A percentile compares a stretch with the other conserved stretches of the same genome.
phyloP scores from a whole-genome alignment of 164 flowering plant species.

The Tetrastigma voinierianum region DNA sequence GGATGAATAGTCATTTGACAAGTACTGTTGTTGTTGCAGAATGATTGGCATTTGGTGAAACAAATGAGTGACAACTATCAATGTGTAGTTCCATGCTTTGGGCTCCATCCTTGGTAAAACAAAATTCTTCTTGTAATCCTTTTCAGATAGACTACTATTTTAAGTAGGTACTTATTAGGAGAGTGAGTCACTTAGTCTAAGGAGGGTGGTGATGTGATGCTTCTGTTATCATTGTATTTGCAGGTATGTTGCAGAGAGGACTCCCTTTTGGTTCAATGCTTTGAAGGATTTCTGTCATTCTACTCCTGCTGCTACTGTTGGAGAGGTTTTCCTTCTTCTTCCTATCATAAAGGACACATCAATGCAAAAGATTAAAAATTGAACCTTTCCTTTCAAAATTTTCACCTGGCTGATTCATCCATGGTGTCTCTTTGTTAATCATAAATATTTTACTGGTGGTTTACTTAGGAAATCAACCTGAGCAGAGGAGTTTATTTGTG shows the following conservation, averaged over 20 bases:
- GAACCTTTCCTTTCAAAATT: too few species aligned
- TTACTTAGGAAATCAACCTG: too few species aligned
- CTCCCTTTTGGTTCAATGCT: conserved; percentile 61
- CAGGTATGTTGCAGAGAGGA: conserved; percentile 72
- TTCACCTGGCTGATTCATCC: too few species aligned
- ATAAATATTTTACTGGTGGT: too few species aligned
- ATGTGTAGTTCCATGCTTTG: conserved; percentile 75
- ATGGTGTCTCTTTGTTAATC: too few species aligned
- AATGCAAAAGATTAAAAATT: too few species aligned
- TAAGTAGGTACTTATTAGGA: neutral
- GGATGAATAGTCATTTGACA: too few species aligned
- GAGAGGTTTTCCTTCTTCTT: conserved; percentile 50
- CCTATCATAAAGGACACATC: neutral
- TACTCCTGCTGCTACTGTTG: conserved; percentile 85
- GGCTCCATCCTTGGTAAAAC: conserved; percentile 82
- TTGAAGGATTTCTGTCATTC: conserved; percentile 53
- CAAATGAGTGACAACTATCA: conserved; percentile 66
- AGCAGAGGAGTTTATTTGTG: too few species aligned
- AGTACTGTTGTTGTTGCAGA: conserved; percentile 19
- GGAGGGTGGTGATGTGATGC: neutral
- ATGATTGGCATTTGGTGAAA: conserved; percentile 85
- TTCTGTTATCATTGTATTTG: neutral
- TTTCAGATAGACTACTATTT: neutral
- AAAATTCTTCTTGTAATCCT: neutral
- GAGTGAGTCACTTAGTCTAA: neutral